Evolutionary conservation across 1,284 basidiomycete species (phyloP), one percentile per base, ranked within the genome.

Genomic region (Trichosporon inkin): DNA sequence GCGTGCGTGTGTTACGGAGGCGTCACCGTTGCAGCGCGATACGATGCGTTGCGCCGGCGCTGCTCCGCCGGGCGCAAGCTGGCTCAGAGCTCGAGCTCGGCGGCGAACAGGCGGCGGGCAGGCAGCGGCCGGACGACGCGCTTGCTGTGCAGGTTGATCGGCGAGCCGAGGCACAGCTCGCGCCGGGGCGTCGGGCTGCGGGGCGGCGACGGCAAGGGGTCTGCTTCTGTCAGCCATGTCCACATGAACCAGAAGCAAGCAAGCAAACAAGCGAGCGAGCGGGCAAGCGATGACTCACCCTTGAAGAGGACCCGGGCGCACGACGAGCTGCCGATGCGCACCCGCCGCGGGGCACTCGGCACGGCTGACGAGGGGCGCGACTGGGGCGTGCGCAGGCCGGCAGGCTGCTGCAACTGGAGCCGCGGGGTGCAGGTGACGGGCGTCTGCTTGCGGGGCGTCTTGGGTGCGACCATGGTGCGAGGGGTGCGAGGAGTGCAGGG

Each of bases 391-490:
- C 44, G 44, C 22, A 49, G 44, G 10, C 44, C 44, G n/a, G 22
- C 22, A n/a, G 44, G 22, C 36, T 14, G 36, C 6, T 11, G 20
- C 6, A 19, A 22, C 24, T 14, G 22, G 16, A 7, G 8, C 28
- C 28, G 4, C 5, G 44, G 44, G 22, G 44, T 32, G 44, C 24
- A 49, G 44, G 44, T 22, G 44, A 49, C n/a, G 22, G 44, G 44
- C 6, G 44, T 32, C 22, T 49, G 44, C 44, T 49, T 49, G 44
- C 44, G 44, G 16, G 44, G 44, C 22, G 44, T 49, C 44, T 49
- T 49, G 13, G 44, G 41, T 16, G 41, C 41, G 41, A 47, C 41
- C 20, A 47, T 6, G 22, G 41, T 47, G 41, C 41, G 41, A 24
- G 41, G 41, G 14, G 41, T 47, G 41, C 41, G 41, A 20, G 41